Evolutionary conservation across 768 basidiomycete genomes (phyloP), one percentile per base, ranked within the genome.

Genomic region (Mrakia blollopis): DNA sequence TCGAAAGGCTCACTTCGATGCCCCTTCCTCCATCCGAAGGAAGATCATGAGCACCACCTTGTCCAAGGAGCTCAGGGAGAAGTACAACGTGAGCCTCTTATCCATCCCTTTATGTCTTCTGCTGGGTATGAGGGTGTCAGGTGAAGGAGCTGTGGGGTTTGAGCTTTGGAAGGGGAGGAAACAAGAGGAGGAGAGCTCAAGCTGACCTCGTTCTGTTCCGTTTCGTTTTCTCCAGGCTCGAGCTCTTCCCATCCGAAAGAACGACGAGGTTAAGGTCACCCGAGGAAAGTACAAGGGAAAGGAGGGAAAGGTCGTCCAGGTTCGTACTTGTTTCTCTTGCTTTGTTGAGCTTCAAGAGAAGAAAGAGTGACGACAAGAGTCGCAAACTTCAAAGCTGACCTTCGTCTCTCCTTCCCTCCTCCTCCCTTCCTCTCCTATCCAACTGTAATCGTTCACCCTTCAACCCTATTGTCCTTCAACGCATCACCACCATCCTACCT

Each of bases 211-310:
- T 18, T 30, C 16, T n/a, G 35, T 62, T 65, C 4, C 32, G 37
- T 39, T 65, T n/a, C 23, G 9, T 4, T 37, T 16, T 25, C 35
- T 68, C 25, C 80, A 96, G 94, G 86, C 89, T 80, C 94, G 94
- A 80, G 93, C 95, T 77, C 86, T 98, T 78, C 94, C 97, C 75
- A 89, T 98, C 82, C 92, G 97, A 83, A 98, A 98, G 85, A 96
- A 98, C 81, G 96, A 99, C 85, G 96, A 98, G 86, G 96, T 98
- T 80, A 41, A 69, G 52, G 57, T 99, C 81, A 92, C 98, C 78
- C 89, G 96, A 80, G 96, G 96, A 75, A 95, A 96, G 85, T 94
- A 97, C 89, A 97, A 97, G 88, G 96, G 97, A 72, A 89, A 94
- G 83, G 96, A 99, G 88, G 96, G 96, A 82, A 98, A 98, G 87